Conservation (phyloP, 148 eudicot genomes). For the Rhododendron ferrugineum region DNA sequence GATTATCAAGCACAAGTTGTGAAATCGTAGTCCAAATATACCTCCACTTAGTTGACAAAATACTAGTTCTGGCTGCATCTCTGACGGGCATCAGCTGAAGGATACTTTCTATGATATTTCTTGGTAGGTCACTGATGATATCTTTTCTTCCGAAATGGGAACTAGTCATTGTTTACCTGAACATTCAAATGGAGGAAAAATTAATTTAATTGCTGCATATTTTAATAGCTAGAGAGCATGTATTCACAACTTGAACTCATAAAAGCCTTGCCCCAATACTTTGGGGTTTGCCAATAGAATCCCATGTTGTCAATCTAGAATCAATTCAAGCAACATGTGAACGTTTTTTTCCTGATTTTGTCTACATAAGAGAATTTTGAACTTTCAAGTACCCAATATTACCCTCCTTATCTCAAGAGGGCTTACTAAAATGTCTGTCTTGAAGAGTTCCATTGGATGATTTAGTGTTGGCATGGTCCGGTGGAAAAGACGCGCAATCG, state of each 20-base stretch:
- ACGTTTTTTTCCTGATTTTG: neutral
- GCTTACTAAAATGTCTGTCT: neutral
- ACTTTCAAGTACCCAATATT: neutral
- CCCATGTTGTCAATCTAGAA: neutral
- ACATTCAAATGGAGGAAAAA: neutral
- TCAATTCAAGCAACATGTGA: neutral
- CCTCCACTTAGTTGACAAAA: neutral
- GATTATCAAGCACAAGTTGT: neutral
- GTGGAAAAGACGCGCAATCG: neutral
- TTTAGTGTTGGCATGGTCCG: neutral
- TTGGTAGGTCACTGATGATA: neutral
- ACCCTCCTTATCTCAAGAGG: neutral
- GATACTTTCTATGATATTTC: neutral
- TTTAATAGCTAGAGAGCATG: neutral
- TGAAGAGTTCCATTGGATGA: too few relatives aligned
- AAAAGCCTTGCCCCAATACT: neutral
- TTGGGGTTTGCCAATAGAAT: neutral
- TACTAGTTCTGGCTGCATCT: conserved; percentile 5
- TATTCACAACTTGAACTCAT: neutral
- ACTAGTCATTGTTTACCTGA: neutral
- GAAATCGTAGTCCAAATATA: neutral
- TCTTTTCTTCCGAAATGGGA: neutral
- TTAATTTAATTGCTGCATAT: neutral
- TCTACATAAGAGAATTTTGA: neutral
- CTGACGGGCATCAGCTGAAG: neutral